Conservation (phyloP, 23 red algal genomes). For the Pyropia haitanensis region DNA sequence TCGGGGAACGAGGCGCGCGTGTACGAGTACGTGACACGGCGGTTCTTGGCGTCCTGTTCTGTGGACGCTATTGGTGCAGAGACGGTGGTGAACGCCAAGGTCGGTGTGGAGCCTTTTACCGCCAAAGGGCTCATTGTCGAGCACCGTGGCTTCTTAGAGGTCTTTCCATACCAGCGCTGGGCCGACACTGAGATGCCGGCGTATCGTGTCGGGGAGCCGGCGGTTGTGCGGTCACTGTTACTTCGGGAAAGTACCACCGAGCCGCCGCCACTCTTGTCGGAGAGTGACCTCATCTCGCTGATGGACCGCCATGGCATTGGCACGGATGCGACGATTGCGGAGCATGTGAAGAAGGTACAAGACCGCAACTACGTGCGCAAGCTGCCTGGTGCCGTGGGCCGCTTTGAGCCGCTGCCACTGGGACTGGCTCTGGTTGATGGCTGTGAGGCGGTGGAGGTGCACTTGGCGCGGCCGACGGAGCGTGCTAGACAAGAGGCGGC, state of each 20-base stretch:
- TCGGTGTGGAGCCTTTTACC: conserved; percentile 64
- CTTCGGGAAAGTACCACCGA: conserved; percentile 48
- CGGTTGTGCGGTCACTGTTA: conserved; percentile 25
- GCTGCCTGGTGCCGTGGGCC: conserved; percentile 7
- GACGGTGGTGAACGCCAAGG: conserved; percentile 42
- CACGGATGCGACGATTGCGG: conserved; percentile 97
- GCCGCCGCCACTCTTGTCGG: conserved; percentile 71
- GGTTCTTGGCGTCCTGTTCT: conserved; percentile 85
- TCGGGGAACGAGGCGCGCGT: conserved; percentile 37
- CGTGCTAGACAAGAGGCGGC: conserved; percentile 72
- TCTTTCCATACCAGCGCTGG: conserved; percentile 75
- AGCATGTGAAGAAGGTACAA: conserved; percentile 91
- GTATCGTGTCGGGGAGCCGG: conserved; percentile 1
- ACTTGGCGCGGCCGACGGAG: conserved; percentile 64
- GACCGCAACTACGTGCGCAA: conserved; percentile 89
- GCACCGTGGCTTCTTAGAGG: conserved; percentile 61
- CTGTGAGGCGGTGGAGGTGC: conserved; percentile 70
- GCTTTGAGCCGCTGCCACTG: conserved; percentile 74
- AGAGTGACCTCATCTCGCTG: conserved; percentile 78
- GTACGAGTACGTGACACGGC: conserved; percentile 83
- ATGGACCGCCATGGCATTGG: conserved; percentile 97
- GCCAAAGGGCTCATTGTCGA: conserved; percentile 61
- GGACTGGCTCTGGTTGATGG: conserved; percentile 78
- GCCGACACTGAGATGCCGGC: conserved; percentile 57
- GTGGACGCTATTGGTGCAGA: conserved; percentile 71